Evolutionary conservation across 2,329 filamentous ascomycete genomes (phyloP), one percentile per base, ranked within the genome.

Genomic region (Trichoderma brevicompactum): DNA sequence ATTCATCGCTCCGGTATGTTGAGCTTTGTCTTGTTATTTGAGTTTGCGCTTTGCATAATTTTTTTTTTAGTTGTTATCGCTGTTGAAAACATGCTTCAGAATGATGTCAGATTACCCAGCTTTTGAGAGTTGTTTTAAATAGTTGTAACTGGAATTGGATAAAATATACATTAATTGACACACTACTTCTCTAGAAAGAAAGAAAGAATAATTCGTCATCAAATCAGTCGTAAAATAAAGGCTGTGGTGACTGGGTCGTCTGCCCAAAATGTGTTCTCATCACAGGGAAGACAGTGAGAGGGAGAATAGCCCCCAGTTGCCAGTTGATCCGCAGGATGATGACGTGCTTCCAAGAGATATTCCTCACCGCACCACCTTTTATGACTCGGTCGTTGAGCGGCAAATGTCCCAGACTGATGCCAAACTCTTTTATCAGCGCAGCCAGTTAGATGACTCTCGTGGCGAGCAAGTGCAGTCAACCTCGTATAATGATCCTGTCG

Each of bases 371-470:
- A 63, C 60, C 5, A 63, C 60, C 8, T 53, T 54, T 15, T 63
- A 63, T 49, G 60, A 63, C 49, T 63, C 60, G 0, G 60, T 63
- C 40, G 60, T 63, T 38, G 60, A 63, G 49, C 60, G 60, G 23
- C 60, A 63, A 38, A 63, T 63, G 60, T 44, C 48, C 17, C 60
- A 63, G 8, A 44, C 60, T 8, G 60, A 63, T 28, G 60, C 60
- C 3, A 63, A 63, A 40, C 60, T 63, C 49, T 63, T 63, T 23
- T 63, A 63, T 7, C 60, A 63, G 40, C 60, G 60, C 41, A 63
- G 60, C 49, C 48, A 63, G 13, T 19, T 54, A 17, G 60, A 63
- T 6, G n/a, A 52, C 38, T 43, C 58, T 4, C 23, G 38, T 15
- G 23, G 40, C 15, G 48, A 50, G 6, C 56, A 23, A 7, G 34